These are phyloP conservation scores for Hemileia vastatrix DNA, from an alignment of 1,284 basidiomycete genomes.

Conservation along the genomic window DNA sequence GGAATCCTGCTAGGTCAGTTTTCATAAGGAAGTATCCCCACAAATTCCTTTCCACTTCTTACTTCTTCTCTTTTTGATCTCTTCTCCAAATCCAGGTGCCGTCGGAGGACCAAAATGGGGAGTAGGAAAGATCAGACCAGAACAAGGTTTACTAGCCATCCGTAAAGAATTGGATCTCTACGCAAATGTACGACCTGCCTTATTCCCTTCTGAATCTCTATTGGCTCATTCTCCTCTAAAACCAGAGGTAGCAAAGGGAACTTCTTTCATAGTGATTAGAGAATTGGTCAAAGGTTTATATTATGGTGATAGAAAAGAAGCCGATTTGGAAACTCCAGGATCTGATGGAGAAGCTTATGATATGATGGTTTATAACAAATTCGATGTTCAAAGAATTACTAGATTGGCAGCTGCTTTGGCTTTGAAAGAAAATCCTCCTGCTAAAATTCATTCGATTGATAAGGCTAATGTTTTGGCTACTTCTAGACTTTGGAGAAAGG, in stretches of 20 bases:
- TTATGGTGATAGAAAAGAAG: conserved; percentile 88
- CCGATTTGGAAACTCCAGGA: conserved; percentile 48
- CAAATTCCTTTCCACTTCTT: background rate
- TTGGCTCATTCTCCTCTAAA: conserved; percentile 87
- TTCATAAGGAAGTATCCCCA: too few species aligned
- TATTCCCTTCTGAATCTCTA: conserved; percentile 84
- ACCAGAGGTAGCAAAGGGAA: conserved; percentile 70
- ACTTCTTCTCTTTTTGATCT: background rate
- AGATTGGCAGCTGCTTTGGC: conserved; percentile 92
- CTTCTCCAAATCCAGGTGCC: conserved; percentile 55
- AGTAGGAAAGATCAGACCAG: conserved; percentile 80
- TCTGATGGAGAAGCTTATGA: conserved; percentile 48
- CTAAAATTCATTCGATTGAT: conserved; percentile 86
- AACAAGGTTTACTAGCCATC: conserved; percentile 80
- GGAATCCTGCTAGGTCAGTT: conserved; percentile 75
- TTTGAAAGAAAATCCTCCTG: conserved; percentile 67
- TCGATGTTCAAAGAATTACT: conserved; percentile 91
- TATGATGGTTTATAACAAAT: conserved; percentile 80
- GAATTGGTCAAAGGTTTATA: conserved; percentile 66
- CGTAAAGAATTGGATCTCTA: conserved; percentile 90
- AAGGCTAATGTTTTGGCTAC: conserved; percentile 98
- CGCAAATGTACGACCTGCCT: conserved; percentile 94
- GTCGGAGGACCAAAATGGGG: conserved; percentile 99
- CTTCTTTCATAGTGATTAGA: conserved; percentile 83
- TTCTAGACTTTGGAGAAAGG: conserved; percentile 86